These are phyloP conservation scores for Narthecium ossifragum DNA, from an alignment of 106 monocot species.

Conservation along the genomic window DNA sequence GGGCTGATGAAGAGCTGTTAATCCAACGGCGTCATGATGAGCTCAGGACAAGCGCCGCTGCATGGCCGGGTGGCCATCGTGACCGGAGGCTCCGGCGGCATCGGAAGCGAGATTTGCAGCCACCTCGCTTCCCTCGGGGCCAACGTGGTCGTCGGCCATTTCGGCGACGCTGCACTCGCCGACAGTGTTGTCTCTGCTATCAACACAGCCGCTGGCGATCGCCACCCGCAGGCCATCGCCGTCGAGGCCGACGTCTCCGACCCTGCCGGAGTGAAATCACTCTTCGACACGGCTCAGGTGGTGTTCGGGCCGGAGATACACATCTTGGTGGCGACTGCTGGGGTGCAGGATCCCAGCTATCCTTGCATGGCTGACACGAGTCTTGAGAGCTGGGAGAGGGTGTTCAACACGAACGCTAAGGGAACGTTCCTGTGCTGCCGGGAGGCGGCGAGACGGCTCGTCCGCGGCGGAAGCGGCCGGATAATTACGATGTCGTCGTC, in stretches of 20 bases:
- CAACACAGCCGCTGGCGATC: neutral
- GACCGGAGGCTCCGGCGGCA: slow-evolving; percentile 33
- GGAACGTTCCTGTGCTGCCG: slow-evolving; percentile 39
- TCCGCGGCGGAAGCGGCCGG: slow-evolving; percentile 32
- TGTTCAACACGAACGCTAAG: slow-evolving; percentile 24
- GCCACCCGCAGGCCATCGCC: slow-evolving; percentile 15
- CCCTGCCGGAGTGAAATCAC: slow-evolving; percentile 8
- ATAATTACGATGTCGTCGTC: slow-evolving; percentile 35
- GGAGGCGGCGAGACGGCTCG: slow-evolving; percentile 32
- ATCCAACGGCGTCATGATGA: neutral
- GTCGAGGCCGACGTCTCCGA: slow-evolving; percentile 21
- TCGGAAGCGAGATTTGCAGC: slow-evolving; percentile 17
- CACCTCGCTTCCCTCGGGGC: slow-evolving; percentile 33
- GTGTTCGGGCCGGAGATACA: slow-evolving; percentile 18
- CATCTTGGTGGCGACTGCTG: slow-evolving; percentile 31
- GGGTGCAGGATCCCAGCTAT: slow-evolving; percentile 21
- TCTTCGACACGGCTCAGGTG: slow-evolving; percentile 19
- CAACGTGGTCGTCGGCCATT: slow-evolving; percentile 17
- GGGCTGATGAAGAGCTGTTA: no score
- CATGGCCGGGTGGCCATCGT: slow-evolving; percentile 21
- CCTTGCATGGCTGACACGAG: slow-evolving; percentile 24
- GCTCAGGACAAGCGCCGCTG: neutral
- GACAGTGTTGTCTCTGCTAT: slow-evolving; percentile 17
- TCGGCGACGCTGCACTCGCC: slow-evolving; percentile 16
- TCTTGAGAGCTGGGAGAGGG: slow-evolving; percentile 14